Percentiles rank a stretch among this genome's conserved stretches.
Evolutionary conservation across 257 asterid species (phyloP).

Genomic region (Lycium ferocissimum): DNA sequence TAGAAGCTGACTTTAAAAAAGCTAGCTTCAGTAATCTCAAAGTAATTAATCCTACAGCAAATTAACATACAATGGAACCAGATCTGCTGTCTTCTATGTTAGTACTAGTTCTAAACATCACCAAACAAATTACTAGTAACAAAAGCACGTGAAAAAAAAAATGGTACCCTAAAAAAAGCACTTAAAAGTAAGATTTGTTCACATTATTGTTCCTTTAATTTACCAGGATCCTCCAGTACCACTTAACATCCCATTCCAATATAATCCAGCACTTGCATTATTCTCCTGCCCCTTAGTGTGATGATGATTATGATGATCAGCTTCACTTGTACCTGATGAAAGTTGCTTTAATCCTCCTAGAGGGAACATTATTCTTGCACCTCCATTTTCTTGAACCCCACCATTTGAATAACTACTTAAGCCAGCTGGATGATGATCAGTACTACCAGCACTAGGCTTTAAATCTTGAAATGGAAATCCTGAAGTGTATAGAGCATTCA

Average conservation of each 20-base stretch:
- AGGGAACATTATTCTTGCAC: slow-evolving; percentile 54
- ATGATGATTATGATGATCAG: slow-evolving; percentile 34
- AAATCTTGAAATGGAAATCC: slow-evolving; percentile 68
- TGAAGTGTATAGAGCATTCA: slow-evolving; percentile 41
- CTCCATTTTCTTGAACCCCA: slow-evolving; percentile 46
- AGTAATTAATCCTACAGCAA: not conserved
- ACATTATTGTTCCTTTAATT: not conserved
- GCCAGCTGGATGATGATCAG: slow-evolving; percentile 33
- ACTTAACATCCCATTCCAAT: slow-evolving; percentile 75
- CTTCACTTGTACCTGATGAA: slow-evolving; percentile 43
- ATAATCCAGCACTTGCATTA: slow-evolving; percentile 55
- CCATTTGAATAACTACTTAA: slow-evolving; percentile 39
- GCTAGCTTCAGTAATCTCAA: slow-evolving; percentile 16
- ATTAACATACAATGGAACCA: slow-evolving; percentile 1
- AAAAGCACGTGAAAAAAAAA: not conserved
- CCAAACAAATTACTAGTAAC: slow-evolving; percentile 31
- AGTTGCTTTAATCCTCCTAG: slow-evolving; percentile 53
- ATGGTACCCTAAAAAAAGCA: not conserved
- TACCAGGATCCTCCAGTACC: slow-evolving; percentile 59
- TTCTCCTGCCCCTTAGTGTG: slow-evolving; percentile 56
- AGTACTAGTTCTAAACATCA: slow-evolving; percentile 33
- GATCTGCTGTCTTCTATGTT: slow-evolving; percentile 23
- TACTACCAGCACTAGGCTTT: slow-evolving; percentile 42
- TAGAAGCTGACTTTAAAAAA: not conserved
- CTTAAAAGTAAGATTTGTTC: not conserved